phyloP scores from a whole-genome alignment of 2,329 filamentous ascomycete species.

The Clarireedia paspali region DNA sequence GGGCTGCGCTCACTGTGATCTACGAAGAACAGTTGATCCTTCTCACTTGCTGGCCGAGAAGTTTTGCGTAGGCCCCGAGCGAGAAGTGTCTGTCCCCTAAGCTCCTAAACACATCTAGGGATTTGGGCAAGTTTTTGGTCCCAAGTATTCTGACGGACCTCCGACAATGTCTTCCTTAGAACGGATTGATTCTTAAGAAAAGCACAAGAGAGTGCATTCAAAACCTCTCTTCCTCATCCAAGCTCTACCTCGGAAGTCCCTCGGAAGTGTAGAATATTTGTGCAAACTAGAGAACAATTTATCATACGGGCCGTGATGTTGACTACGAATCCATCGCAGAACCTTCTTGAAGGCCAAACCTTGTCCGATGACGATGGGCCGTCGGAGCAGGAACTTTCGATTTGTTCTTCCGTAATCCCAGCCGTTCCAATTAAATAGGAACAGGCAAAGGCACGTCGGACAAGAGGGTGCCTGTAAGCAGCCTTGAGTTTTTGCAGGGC shows the following conservation, averaged over 20 bases:
- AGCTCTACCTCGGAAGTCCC: no score
- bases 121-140: neutral
- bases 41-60: no score
- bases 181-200: neutral
- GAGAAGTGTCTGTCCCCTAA: no score
- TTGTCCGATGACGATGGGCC: neutral
- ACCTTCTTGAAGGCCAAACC: neutral
- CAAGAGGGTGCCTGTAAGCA: neutral
- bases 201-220: neutral
- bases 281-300: no score
- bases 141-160: neutral
- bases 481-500: neutral
- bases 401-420: constrained; percentile 9
- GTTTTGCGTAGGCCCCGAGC: no score
- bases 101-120: neutral
- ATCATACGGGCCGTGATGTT: no score
- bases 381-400: neutral
- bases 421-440: neutral
- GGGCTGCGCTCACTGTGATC: no score
- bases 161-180: neutral
- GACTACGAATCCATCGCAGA: no score
- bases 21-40: no score
- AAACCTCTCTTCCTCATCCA: neutral
- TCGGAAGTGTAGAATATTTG: no score
- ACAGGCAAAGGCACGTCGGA: neutral